Base-by-base conservation (phyloP, 768 basidiomycete species). In the Tubosaeta brunneosetosa region DNA sequence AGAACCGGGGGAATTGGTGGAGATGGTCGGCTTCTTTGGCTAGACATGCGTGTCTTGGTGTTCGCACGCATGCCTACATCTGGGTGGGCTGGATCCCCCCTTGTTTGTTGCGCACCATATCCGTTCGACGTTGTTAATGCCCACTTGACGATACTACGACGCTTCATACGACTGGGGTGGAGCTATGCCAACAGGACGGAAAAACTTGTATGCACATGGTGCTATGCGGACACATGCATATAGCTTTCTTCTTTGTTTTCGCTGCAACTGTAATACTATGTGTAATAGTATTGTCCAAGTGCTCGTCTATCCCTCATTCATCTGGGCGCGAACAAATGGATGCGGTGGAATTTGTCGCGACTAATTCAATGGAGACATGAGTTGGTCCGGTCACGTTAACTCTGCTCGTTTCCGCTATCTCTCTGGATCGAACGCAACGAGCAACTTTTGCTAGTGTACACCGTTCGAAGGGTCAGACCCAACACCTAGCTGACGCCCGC, bases 21-120 rank as follows among this genome's bases (percentile, higher is more conserved):
- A 67, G 55, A 69, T 69, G 67, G 58, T 69, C 5, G 67, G 67
- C 6, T 69, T 69, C 48, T 10, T 61, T 59, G 13, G 11, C 3
- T 48, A 31, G 47, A 29, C 19, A 14, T 38, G 37, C 40, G 10
- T 16, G 34, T 17, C n/a, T n/a, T n/a, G n/a, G n/a, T n/a, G n/a
- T n/a, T n/a, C n/a, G n/a, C n/a, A n/a, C n/a, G 40, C 27, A 38
- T 12, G 8, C 36, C 14, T n/a, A 17, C 43, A 10, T 27, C 1
- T 25, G 16, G 29, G 13, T 9, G 27, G 44, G 44, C 44, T 32
- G 44, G 44, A 17, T n/a, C 9, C 44, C 44, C 6, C 37, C 37
- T 38, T 17, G 34, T 36, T 6, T 36, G 34, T 36, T 17, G n/a
- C 19, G 14, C 17, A n/a, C 8, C 3, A 22, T 13, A 22, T 33